phyloP scores from a whole-genome alignment of 1,284 basidiomycete species.

The Malassezia furfur region DNA sequence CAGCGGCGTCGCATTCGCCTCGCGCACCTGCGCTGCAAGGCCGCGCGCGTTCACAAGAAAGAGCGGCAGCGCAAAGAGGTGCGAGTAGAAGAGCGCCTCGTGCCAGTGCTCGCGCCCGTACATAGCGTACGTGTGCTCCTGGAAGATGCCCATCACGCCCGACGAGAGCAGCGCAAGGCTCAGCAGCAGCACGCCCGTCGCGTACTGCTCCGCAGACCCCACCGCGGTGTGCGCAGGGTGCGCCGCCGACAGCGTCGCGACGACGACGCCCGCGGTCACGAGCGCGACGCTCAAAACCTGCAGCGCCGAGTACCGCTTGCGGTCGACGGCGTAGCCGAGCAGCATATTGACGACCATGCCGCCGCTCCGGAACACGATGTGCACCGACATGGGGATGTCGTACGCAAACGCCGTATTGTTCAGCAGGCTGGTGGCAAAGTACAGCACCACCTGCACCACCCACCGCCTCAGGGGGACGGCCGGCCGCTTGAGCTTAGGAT shows the following conservation, averaged over 20 bases:
- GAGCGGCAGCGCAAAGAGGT: slow-evolving; percentile 62
- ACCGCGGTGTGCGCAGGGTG: neutral
- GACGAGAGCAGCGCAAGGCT: slow-evolving; percentile 67
- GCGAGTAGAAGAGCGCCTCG: slow-evolving; percentile 75
- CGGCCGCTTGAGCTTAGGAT: slow-evolving; percentile 16
- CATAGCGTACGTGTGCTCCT: slow-evolving; percentile 67
- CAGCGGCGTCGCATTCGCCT: slow-evolving; percentile 27
- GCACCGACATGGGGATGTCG: slow-evolving; percentile 76
- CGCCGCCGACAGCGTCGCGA: slow-evolving; percentile 61
- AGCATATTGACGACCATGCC: slow-evolving; percentile 73
- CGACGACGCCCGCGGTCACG: slow-evolving; percentile 70
- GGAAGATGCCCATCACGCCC: slow-evolving; percentile 72
- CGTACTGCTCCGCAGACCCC: slow-evolving; percentile 52
- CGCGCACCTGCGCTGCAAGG: slow-evolving; percentile 16
- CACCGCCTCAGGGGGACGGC: slow-evolving; percentile 65
- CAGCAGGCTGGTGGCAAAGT: slow-evolving; percentile 68
- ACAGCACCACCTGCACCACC: slow-evolving; percentile 70
- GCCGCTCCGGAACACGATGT: slow-evolving; percentile 86
- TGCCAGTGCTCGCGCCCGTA: slow-evolving; percentile 67
- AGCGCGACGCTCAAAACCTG: slow-evolving; percentile 58
- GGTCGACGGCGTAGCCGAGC: slow-evolving; percentile 58
- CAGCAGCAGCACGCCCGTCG: slow-evolving; percentile 65
- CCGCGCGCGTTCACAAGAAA: slow-evolving; percentile 50
- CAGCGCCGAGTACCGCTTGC: slow-evolving; percentile 49
- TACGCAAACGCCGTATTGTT: slow-evolving; percentile 84